Evolutionary conservation across 441 rosid genomes (phyloP).

Genomic region (Arabidopsis lyrata): DNA sequence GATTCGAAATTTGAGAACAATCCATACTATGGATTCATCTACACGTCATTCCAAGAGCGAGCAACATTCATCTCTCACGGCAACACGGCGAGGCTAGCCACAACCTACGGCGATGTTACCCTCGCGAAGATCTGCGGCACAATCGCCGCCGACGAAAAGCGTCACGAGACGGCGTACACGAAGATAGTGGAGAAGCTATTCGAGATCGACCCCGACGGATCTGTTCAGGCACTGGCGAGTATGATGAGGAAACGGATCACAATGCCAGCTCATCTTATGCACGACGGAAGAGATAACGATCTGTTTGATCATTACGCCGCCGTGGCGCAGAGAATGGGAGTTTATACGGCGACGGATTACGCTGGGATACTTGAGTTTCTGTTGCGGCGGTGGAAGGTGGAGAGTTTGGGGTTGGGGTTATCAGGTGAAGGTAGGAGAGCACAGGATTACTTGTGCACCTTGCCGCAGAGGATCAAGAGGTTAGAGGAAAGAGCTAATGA

Average conservation of each 20-base stretch:
- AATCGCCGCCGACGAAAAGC: conserved; percentile 64
- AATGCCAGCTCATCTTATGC: conserved; percentile 56
- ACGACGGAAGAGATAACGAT: conserved; percentile 51
- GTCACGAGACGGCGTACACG: conserved; percentile 62
- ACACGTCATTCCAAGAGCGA: conserved; percentile 64
- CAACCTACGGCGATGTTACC: conserved; percentile 48
- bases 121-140: conserved; percentile 59
- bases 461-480: conserved; percentile 51
- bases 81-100: conserved; percentile 57
- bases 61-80: conserved; percentile 51
- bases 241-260: conserved; percentile 53
- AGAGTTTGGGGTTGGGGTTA: conserved; percentile 45
- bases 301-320: conserved; percentile 55
- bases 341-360: conserved; percentile 58
- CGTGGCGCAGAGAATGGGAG: conserved; percentile 54
- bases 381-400: conserved; percentile 54
- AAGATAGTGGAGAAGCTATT: conserved; percentile 58
- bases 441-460: conserved; percentile 56
- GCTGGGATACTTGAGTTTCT: conserved; percentile 58
- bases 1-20: conserved; percentile 63
- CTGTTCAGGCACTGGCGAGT: conserved; percentile 51
- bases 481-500: conserved; percentile 55
- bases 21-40: conserved; percentile 61
- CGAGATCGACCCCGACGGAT: conserved; percentile 53
- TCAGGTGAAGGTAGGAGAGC: conserved; percentile 53